phyloP scores from a whole-genome alignment of 2,329 filamentous ascomycete genomes.

The Hortaea sp. region DNA sequence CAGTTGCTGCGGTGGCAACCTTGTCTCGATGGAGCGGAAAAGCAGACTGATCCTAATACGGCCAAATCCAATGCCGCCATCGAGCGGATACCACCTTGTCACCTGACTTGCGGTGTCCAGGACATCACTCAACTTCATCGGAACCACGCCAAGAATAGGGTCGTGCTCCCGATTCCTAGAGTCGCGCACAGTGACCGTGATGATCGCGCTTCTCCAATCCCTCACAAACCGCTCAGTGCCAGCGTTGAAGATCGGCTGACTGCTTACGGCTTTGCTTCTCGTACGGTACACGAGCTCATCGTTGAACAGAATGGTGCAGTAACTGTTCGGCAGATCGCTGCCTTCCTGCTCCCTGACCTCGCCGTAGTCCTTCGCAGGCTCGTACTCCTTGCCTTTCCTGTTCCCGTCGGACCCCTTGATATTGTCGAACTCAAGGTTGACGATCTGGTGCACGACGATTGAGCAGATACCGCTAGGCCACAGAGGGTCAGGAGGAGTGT shows the following conservation, averaged over 20 bases:
- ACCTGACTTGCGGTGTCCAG: slow-evolving; percentile 77
- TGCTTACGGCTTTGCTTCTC: slow-evolving; percentile 85
- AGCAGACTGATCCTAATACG: slow-evolving; percentile 79
- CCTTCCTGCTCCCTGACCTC: slow-evolving; percentile 79
- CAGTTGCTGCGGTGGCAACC: slow-evolving; percentile 71
- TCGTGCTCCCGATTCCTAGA: slow-evolving; percentile 85
- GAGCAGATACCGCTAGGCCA: slow-evolving; percentile 89
- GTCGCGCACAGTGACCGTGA: slow-evolving; percentile 83
- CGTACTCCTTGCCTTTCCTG: slow-evolving; percentile 74
- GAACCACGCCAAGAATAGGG: slow-evolving; percentile 84
- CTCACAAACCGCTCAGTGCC: slow-evolving; percentile 87
- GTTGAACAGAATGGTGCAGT: slow-evolving; percentile 86
- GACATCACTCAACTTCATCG: slow-evolving; percentile 78
- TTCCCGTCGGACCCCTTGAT: slow-evolving; percentile 76
- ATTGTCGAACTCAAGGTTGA: slow-evolving; percentile 86
- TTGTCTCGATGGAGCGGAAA: slow-evolving; percentile 81
- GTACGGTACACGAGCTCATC: slow-evolving; percentile 88
- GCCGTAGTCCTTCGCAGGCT: slow-evolving; percentile 75
- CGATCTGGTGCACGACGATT: slow-evolving; percentile 84
- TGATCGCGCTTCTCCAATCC: slow-evolving; percentile 80
- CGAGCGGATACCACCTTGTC: slow-evolving; percentile 91
- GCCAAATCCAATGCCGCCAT: slow-evolving; percentile 84
- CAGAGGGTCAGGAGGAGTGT: slow-evolving; percentile 88
- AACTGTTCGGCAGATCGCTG: slow-evolving; percentile 72
- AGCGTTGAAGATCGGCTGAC: slow-evolving; percentile 93